phyloP scores from a whole-genome alignment of 2,329 filamentous ascomycete species.

The Talaromyces islandicus region DNA sequence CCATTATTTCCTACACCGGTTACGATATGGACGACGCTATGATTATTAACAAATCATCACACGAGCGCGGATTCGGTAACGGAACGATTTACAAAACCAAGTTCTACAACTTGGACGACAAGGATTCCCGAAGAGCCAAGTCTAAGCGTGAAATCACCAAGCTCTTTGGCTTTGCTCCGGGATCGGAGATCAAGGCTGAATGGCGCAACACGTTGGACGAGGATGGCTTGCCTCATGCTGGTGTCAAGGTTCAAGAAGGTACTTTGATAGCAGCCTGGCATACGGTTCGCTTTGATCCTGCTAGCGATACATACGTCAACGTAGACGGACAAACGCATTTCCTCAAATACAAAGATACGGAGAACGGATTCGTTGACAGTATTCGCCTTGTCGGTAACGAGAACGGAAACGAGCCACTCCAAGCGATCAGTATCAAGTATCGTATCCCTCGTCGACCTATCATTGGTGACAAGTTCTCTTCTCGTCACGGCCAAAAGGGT shows the following conservation, averaged over 20 bases:
- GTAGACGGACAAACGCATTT: slow-evolving; percentile 79
- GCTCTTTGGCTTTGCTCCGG: slow-evolving; percentile 85
- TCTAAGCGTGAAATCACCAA: slow-evolving; percentile 66
- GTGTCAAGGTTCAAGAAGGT: slow-evolving; percentile 69
- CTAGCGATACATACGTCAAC: slow-evolving; percentile 71
- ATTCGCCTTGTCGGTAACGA: slow-evolving; percentile 86
- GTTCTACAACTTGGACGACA: slow-evolving; percentile 78
- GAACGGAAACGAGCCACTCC: slow-evolving; percentile 72
- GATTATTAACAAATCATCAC: slow-evolving; percentile 96
- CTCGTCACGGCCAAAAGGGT: slow-evolving; percentile 96
- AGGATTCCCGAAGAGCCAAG: slow-evolving; percentile 58
- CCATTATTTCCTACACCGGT: slow-evolving; percentile 96
- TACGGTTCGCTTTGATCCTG: slow-evolving; percentile 69
- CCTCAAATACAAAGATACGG: slow-evolving; percentile 89
- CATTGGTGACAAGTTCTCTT: slow-evolving; percentile 99
- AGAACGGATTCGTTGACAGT: slow-evolving; percentile 85
- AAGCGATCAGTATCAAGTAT: slow-evolving; percentile 88
- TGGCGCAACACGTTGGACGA: slow-evolving; percentile 71
- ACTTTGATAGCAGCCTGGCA: slow-evolving; percentile 87
- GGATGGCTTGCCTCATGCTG: slow-evolving; percentile 80
- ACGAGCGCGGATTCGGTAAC: slow-evolving; percentile 91
- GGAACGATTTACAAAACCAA: slow-evolving; percentile 98
- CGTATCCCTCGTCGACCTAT: slow-evolving; percentile 83
- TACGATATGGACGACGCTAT: slow-evolving; percentile 99
- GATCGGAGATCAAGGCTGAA: slow-evolving; percentile 63